These are phyloP conservation scores for Penicillium rolfsii DNA, from an alignment of 2,329 filamentous ascomycete genomes.

Conservation along the genomic window DNA sequence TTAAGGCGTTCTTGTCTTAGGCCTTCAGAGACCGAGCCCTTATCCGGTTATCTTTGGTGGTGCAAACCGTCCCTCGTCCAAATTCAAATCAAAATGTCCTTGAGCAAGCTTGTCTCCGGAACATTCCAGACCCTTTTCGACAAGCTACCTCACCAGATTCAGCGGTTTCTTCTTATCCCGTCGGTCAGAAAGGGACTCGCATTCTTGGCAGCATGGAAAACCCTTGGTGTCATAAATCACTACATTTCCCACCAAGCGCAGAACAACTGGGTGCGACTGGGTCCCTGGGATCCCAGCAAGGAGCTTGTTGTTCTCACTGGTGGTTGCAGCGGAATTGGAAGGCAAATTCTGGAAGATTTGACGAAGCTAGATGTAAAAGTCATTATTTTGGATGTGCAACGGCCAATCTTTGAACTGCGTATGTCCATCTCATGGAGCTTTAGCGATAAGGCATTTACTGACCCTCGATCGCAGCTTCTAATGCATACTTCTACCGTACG, in stretches of 20 bases:
- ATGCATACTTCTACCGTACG: slow-evolving; percentile 29
- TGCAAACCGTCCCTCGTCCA: neutral
- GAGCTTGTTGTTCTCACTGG: slow-evolving; percentile 29
- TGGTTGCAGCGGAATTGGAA: slow-evolving; percentile 27
- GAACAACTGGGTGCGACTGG: neutral
- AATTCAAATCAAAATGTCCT: neutral
- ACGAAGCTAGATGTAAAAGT: slow-evolving; percentile 10
- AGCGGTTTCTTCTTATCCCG: neutral
- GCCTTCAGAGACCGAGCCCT: no score
- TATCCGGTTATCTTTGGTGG: neutral
- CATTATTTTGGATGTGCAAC: slow-evolving; percentile 18
- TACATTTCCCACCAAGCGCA: slow-evolving; percentile 2
- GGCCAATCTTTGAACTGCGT: slow-evolving; percentile 14
- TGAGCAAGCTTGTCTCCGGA: neutral
- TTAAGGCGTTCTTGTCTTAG: neutral
- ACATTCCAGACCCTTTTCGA: neutral
- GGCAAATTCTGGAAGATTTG: slow-evolving; percentile 26
- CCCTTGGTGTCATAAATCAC: neutral
- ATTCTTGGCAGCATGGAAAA: neutral
- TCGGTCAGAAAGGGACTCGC: slow-evolving; percentile 2
- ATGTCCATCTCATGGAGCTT: neutral
- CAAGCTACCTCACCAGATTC: neutral
- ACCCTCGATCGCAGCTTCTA: neutral
- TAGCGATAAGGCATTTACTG: neutral
- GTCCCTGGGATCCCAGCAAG: slow-evolving; percentile 14